These are phyloP conservation scores for Thielaviopsis musarum DNA, from an alignment of 2,329 filamentous ascomycete species.

Conservation along the genomic window DNA sequence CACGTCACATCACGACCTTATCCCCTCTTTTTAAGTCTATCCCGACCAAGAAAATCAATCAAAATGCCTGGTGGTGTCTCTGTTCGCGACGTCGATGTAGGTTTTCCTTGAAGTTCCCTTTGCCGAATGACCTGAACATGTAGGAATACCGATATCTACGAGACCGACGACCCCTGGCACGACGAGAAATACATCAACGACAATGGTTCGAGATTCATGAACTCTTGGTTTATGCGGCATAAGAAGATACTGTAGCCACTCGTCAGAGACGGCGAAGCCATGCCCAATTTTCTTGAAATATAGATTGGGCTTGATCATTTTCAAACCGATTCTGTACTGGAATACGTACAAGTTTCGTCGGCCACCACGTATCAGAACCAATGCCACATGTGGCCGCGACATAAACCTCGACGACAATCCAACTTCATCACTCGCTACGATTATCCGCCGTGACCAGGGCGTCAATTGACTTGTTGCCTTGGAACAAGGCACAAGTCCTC, in stretches of 20 bases:
- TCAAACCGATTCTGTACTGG: background rate
- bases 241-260: background rate
- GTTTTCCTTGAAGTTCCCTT: conserved; percentile 20
- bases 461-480: background rate
- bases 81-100: conserved; percentile 76
- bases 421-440: background rate
- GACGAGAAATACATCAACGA: background rate
- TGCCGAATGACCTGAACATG: conserved; percentile 13
- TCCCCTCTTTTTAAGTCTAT: conserved; percentile 10
- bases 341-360: background rate
- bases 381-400: background rate
- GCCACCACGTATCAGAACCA: background rate
- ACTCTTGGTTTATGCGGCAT: background rate
- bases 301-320: background rate
- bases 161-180: conserved; percentile 1
- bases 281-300: background rate
- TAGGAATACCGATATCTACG: background rate
- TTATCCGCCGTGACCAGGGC: background rate
- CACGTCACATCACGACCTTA: conserved; percentile 2
- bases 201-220: conserved; percentile 13
- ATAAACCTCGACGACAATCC: background rate
- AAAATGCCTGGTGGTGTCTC: conserved; percentile 66
- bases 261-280: background rate
- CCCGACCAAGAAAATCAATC: conserved; percentile 31
- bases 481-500: background rate